Evolutionary conservation across 1,284 basidiomycete genomes (phyloP), one percentile per base, ranked within the genome.

Genomic region (Xerocomus minutiporus): DNA sequence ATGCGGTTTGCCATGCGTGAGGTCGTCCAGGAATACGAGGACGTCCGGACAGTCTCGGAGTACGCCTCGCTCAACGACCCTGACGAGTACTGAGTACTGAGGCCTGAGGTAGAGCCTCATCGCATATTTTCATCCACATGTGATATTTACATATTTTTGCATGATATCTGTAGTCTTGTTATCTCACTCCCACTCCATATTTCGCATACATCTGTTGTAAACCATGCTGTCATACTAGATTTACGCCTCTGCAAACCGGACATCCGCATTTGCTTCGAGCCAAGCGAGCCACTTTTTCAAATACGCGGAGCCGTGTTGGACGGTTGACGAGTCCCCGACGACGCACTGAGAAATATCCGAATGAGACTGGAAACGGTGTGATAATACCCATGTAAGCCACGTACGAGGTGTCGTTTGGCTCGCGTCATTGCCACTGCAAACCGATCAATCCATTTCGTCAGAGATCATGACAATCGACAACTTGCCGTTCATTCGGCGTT

Each of bases 271-370:
- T 5, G 79, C 77, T 58, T 97, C 95, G 8, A 98, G 72, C 91
- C 93, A 97, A 5, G 76, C 70, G 68, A 97, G 83, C 93, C 95
- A 98, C 55, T 82, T 82, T 67, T 90, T 91, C 32, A 97, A 72
- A 68, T 91, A 97, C 35, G 75, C 67, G 35, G 88, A 83, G 2
- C 95, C 94, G 61, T 93, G 86, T 38, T 78, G 76, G 5, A 97
- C 84, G 0, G 94, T 97, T 1, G 84, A 87, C 0, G 91, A 93
- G 67, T 97, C 94, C 7, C 94, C 95, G 1, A 97, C 81, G 2
- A 97, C 73, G 60, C 92, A 94, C 91, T 93, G 51, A 42, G 29
- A 32, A 11, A 36, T 46, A 6, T 25, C 28, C 9, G n/a, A 11
- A 15, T 46, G 35, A 46, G 35, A 31, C 34, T 8, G 1, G 13